phyloP scores from a whole-genome alignment of 2,329 filamentous ascomycete genomes.

The Colletotrichum lupini region DNA sequence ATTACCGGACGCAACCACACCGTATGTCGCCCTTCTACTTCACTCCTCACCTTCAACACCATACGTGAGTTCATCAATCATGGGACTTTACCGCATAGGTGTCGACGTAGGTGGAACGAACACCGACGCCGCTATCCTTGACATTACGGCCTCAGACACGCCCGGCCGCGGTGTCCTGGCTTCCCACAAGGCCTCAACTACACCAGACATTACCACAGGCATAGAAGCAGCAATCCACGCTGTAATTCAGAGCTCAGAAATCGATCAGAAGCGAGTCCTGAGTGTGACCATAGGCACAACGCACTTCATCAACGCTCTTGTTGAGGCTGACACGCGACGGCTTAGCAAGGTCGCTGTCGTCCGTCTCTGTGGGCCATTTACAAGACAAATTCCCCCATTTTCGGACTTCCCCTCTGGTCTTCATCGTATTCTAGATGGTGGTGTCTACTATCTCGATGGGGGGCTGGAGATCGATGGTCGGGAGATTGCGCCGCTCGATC shows the following conservation, averaged over 20 bases:
- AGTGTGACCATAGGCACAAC: constrained; percentile 63
- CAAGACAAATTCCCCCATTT: constrained; percentile 56
- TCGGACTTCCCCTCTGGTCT: constrained; percentile 56
- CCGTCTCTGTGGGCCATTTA: constrained; percentile 57
- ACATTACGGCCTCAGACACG: constrained; percentile 48
- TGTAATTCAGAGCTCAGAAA: constrained; percentile 50
- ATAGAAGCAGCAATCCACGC: constrained; percentile 58
- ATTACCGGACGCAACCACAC: neutral
- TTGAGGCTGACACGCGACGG: constrained; percentile 55
- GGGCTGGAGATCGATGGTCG: constrained; percentile 60
- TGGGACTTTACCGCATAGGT: constrained; percentile 56
- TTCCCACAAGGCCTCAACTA: constrained; percentile 61
- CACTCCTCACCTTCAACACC: neutral
- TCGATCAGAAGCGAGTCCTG: constrained; percentile 51
- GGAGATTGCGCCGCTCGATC: constrained; percentile 52
- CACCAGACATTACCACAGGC: constrained; percentile 60
- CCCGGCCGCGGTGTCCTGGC: constrained; percentile 55
- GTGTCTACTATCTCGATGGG: constrained; percentile 54
- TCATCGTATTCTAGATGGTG: constrained; percentile 53
- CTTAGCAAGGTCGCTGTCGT: constrained; percentile 58
- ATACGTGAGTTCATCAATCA: constrained; percentile 28
- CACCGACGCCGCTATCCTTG: constrained; percentile 57
- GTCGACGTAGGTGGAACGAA: constrained; percentile 55
- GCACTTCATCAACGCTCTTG: constrained; percentile 61
- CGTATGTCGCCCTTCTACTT: neutral